Evolutionary conservation across 1,284 basidiomycete species (phyloP).

Genomic region (Gomphus bonarii): DNA sequence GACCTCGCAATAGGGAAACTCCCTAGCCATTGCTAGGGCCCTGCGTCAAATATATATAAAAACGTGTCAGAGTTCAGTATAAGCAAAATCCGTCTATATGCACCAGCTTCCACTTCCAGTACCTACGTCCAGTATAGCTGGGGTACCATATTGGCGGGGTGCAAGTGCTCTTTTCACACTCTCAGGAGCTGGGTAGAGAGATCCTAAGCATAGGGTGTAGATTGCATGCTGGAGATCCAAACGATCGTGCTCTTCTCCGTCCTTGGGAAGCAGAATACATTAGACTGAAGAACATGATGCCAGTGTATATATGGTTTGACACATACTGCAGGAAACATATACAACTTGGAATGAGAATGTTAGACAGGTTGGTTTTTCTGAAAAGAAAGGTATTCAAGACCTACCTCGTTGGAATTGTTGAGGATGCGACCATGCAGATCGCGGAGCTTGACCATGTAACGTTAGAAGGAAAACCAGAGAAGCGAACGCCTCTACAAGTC

Average conservation of each 20-base stretch:
- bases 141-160: constrained; percentile 19
- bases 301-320: neutral
- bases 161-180: constrained; percentile 23
- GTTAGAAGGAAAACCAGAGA: neutral
- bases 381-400: neutral
- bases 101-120: constrained; percentile 28
- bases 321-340: constrained; percentile 22
- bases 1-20: constrained; percentile 25
- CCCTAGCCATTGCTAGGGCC: constrained; percentile 26
- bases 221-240: constrained; percentile 26
- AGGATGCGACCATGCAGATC: constrained; percentile 23
- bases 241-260: constrained; percentile 25
- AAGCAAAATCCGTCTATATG: neutral
- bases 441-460: constrained; percentile 18
- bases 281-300: neutral
- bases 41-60: constrained; percentile 12
- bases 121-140: constrained; percentile 24
- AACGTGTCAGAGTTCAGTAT: neutral
- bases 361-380: constrained; percentile 6
- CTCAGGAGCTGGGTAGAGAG: constrained; percentile 22
- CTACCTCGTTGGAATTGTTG: constrained; percentile 26
- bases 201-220: constrained; percentile 22
- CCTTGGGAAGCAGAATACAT: constrained; percentile 15
- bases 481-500: neutral
- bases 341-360: constrained; percentile 16